Conservation (phyloP, 371 early-diverging fungal species). For the Mortierella sp. region DNA sequence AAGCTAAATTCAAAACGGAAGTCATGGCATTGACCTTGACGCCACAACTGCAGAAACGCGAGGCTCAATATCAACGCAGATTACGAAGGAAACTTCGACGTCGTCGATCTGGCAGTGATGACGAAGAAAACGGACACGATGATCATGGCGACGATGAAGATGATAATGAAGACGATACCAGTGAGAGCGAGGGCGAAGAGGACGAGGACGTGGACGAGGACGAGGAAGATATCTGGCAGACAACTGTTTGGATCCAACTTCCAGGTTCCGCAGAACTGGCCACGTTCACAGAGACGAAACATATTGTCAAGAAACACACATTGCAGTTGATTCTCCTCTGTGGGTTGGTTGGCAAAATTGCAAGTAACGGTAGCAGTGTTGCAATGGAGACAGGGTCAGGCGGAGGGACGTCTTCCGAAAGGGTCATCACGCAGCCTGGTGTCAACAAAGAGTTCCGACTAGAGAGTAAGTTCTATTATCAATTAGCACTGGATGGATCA, state of each 20-base stretch:
- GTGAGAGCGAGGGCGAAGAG: neutral
- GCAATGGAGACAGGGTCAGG: neutral
- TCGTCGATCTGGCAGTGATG: neutral
- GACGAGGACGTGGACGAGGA: neutral
- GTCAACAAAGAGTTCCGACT: constrained; percentile 48
- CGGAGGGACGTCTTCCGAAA: neutral
- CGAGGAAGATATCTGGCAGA: constrained; percentile 20
- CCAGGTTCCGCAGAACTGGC: constrained; percentile 36
- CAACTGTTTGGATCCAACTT: constrained; percentile 32
- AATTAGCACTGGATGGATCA: neutral
- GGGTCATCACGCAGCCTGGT: constrained; percentile 15
- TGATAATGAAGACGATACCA: neutral
- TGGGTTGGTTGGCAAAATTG: constrained; percentile 8
- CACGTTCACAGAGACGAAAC: constrained; percentile 39
- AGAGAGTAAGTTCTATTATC: constrained; percentile 37
- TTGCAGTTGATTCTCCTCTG: constrained; percentile 42
- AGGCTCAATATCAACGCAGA: constrained; percentile 18
- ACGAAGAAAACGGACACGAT: neutral
- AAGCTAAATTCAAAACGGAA: constrained; percentile 47
- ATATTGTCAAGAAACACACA: constrained; percentile 38
- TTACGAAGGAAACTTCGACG: neutral
- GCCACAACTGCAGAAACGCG: constrained; percentile 20
- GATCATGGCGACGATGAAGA: neutral
- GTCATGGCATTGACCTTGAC: constrained; percentile 21
- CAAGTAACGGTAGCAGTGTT: no score